Conservation (phyloP, 495 filamentous ascomycete species). For the Cladorrhinum samala region DNA sequence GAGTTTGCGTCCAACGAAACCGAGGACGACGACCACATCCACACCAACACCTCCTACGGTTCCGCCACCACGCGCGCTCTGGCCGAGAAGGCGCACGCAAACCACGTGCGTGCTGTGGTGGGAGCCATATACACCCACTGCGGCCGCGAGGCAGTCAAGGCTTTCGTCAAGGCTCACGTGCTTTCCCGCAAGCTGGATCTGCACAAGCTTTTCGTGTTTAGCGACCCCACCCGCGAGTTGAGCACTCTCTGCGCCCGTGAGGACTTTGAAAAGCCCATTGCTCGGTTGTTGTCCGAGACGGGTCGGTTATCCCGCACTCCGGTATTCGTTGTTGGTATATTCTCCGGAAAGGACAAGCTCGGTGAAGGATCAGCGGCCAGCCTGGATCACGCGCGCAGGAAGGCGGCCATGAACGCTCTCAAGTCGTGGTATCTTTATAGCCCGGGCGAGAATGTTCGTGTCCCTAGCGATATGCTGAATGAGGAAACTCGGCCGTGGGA, state of each 20-base stretch:
- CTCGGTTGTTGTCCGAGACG: conserved; percentile 80
- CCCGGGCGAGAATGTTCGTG: conserved; percentile 55
- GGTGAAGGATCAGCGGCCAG: conserved; percentile 75
- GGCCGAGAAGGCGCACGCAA: conserved; percentile 40
- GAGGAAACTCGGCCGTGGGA: conserved; percentile 61
- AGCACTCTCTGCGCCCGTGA: conserved; percentile 74
- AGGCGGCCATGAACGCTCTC: conserved; percentile 75
- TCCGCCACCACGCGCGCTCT: conserved; percentile 22
- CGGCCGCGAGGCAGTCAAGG: conserved; percentile 59
- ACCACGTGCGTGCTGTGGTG: conserved; percentile 72
- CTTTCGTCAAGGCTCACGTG: conserved; percentile 77
- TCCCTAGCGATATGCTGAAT: conserved; percentile 75
- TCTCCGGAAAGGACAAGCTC: conserved; percentile 77
- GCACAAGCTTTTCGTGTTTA: conserved; percentile 71
- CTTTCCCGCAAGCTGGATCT: conserved; percentile 74
- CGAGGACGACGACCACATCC: background rate
- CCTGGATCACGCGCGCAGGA: conserved; percentile 66
- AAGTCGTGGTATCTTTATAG: conserved; percentile 96
- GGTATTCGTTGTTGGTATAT: conserved; percentile 94
- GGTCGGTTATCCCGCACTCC: conserved; percentile 74
- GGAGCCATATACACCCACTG: conserved; percentile 83
- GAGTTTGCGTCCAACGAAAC: background rate
- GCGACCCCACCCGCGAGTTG: conserved; percentile 73
- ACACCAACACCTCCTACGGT: conserved; percentile 22
- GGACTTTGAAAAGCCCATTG: conserved; percentile 81